Conservation (phyloP, 2,329 filamentous ascomycete species). For the Xylaria sp. region DNA sequence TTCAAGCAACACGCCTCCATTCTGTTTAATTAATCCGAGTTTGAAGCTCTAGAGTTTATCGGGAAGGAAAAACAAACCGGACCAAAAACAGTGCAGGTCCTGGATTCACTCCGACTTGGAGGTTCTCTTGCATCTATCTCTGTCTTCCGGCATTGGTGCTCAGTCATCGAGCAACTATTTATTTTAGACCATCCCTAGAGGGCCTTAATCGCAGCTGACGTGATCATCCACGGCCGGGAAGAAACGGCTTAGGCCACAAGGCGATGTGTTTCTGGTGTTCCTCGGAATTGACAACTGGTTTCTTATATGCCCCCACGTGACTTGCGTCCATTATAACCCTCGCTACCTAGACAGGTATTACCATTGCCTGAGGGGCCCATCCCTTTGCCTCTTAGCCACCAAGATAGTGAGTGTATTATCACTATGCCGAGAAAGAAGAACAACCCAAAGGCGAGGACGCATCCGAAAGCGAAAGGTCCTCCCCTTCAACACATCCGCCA, state of each 20-base stretch:
- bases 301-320: slow-evolving; percentile 31
- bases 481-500: slow-evolving; percentile 32
- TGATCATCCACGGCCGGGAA: background rate
- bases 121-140: background rate
- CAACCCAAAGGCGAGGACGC: slow-evolving; percentile 33
- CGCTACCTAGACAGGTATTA: background rate
- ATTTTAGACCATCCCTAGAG: background rate
- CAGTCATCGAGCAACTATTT: background rate
- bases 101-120: background rate
- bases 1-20: slow-evolving; percentile 2
- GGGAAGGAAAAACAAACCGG: background rate
- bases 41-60: background rate
- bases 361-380: background rate
- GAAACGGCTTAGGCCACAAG: slow-evolving; percentile 5
- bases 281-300: slow-evolving; percentile 12
- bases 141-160: background rate
- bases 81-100: too few species aligned
- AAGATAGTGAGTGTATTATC: background rate
- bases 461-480: slow-evolving; percentile 36
- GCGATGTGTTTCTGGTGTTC: slow-evolving; percentile 29
- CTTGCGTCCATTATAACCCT: background rate
- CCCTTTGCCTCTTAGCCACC: background rate
- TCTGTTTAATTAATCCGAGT: background rate
- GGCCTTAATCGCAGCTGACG: background rate
- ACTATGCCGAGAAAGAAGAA: slow-evolving; percentile 45